Percentiles rank a stretch among this genome's conserved stretches.
These are phyloP conservation scores for Betula pendula DNA, from an alignment of 306 rosid genomes.

Conservation along the genomic window DNA sequence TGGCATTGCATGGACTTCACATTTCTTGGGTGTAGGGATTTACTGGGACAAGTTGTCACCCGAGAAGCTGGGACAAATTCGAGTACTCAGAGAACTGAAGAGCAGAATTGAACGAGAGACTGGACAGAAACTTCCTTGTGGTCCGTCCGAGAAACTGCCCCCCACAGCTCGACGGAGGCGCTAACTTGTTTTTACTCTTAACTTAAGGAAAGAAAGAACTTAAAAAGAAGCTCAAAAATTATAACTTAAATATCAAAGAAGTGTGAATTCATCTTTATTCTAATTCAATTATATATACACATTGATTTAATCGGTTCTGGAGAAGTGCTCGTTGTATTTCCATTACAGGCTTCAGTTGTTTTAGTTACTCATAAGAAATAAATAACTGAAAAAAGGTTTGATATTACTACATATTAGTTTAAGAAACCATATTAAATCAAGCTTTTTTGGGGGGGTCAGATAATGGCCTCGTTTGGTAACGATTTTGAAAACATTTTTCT, in stretches of 20 bases:
- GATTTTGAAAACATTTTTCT: no score
- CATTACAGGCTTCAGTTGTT: background rate
- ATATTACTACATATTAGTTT: no score
- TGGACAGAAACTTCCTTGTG: slow-evolving; percentile 67
- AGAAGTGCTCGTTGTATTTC: background rate
- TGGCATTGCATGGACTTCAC: background rate
- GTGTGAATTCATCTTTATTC: background rate
- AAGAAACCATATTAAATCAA: no score
- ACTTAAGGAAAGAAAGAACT: slow-evolving; percentile 4
- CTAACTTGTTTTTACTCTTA: slow-evolving; percentile 13
- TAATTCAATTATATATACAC: background rate
- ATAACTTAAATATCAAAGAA: background rate
- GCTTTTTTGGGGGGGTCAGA: no score
- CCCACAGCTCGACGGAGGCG: slow-evolving; percentile 67
- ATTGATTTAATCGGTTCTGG: background rate
- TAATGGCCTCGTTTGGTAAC: no score
- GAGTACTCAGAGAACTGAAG: slow-evolving; percentile 81
- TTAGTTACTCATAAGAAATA: no score
- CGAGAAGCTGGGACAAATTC: slow-evolving; percentile 80
- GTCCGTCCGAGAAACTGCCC: slow-evolving; percentile 81
- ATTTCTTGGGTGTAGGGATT: slow-evolving; percentile 50
- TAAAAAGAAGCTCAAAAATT: background rate
- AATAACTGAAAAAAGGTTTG: no score
- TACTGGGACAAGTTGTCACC: slow-evolving; percentile 96
- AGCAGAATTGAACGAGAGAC: slow-evolving; percentile 65